Conservation (phyloP, 306 rosid genomes). For the Alnus rubra region DNA sequence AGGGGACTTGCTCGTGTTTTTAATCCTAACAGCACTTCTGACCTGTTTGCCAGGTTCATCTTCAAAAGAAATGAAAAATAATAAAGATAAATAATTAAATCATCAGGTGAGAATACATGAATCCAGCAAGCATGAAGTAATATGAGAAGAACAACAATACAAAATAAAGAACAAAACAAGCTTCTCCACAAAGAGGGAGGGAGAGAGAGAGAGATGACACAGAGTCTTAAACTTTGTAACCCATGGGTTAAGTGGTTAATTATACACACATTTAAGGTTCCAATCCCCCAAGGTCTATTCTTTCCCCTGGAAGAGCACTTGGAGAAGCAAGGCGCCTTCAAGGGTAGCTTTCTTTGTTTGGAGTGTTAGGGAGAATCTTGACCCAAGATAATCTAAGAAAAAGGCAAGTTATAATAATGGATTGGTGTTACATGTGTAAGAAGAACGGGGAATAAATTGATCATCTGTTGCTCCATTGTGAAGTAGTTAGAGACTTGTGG, state of each 20-base stretch:
- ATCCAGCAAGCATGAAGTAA: slow-evolving; percentile 9
- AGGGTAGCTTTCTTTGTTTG: too few species aligned
- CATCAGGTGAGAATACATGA: slow-evolving; percentile 5
- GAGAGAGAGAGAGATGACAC: not conserved
- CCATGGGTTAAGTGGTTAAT: not conserved
- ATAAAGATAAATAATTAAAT: slow-evolving; percentile 13
- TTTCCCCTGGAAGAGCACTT: too few species aligned
- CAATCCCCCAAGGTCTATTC: not conserved
- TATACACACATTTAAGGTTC: not conserved
- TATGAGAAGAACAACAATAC: not conserved
- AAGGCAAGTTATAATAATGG: too few species aligned
- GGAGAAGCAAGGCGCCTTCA: too few species aligned
- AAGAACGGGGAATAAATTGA: too few species aligned
- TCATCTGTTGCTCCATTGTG: too few species aligned
- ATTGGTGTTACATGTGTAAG: too few species aligned
- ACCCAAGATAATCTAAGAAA: too few species aligned
- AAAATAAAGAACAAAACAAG: not conserved
- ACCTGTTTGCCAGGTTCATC: slow-evolving; percentile 98
- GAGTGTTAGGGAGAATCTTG: too few species aligned
- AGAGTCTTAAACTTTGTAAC: not conserved
- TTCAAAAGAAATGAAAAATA: slow-evolving; percentile 37
- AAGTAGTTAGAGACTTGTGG: too few species aligned
- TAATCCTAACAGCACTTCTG: slow-evolving; percentile 89
- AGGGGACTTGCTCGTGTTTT: slow-evolving; percentile 82
- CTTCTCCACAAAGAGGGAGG: not conserved